Evolutionary conservation across 73 alveolate species (phyloP), one percentile per base, ranked within the genome.

Genomic region (Symbiodinium pilosum): DNA sequence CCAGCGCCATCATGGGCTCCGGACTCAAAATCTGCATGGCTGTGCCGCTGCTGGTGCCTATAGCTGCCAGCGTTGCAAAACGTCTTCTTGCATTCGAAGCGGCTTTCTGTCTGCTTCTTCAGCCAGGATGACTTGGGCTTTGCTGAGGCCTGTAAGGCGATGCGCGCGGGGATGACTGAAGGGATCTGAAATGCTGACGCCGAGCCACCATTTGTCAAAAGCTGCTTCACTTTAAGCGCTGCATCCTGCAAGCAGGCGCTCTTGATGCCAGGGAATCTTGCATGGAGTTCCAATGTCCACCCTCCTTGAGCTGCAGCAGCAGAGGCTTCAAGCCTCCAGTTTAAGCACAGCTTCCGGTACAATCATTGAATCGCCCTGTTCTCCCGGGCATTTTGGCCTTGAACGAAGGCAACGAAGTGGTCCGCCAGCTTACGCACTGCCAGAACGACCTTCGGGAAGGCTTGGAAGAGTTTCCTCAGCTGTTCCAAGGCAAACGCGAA

Each of bases 371-470:
- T 9, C 14, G 59, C 18, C 64, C 8, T 2, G 11, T 40, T 36
- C 36, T 40, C 43, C 59, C 21, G 51, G 36, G 43, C 8, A n/a
- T 14, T 84, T 40, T 75, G 36, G 34, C 95, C 95, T 59, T 68
- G 86, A 41, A 88, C 83, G 43, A 88, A 88, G 44, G 39, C 44
- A 56, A 88, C 73, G 38, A 88, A 88, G 95, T 77, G 34, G 47
- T 88, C 95, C 7, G 95, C 95, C n/a, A 88, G 95, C 36, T 28
- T 5, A 11, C 86, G 86, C 43, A 88, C 95, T 8, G 73, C 95
- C 39, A 41, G 32, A 14, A 88, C 73, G 41, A 64, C 75, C 41
- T 40, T 11, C 75, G 95, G 95, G 83, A 88, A 59, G 86, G 44
- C 68, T n/a, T 71, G 59, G 87, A 88, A 88, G 51, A 88, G 95